Base-by-base conservation (phyloP, 768 basidiomycete species). In the Fistulinella prunicolor region DNA sequence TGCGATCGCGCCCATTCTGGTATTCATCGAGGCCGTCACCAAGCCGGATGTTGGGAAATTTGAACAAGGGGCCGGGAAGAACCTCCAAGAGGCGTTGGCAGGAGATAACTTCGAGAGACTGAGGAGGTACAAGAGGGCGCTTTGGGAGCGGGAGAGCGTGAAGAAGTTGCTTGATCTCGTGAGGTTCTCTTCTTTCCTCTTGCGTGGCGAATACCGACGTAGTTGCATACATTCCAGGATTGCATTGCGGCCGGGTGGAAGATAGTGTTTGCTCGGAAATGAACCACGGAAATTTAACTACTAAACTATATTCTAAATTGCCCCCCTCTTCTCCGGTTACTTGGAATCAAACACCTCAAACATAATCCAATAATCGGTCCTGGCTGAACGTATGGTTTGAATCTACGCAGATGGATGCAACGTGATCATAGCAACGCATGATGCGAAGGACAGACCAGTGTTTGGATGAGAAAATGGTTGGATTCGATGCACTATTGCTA, bases 1-100 rank as follows among this genome's bases (percentile, higher is more conserved):
- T 19, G 78, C 76, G 1, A 62, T 82, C 24, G 69, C 72, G 5
- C 83, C 85, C 4, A 77, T 82, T 68, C 55, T 85, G 9, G 78
- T 71, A 3, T 65, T 80, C 7, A 50, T 74, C 28, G 70, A 75
- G 37, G 43, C 77, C 1, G 0, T 22, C 8, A 53, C 78, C n/a
- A 68, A 66, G 59, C 73, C 78, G 46, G 79, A 81, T 36, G 29
- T 79, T 17, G 81, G 82, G 0, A 66, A 59, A 24, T 83, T 67
- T 49, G 67, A 72, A 20, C 68, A 61, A 21, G 82, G 77, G 8
- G 67, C 72, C 16, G 81, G 80, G 0, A 60, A 59, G 40, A 74
- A 70, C 55, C 63, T 74, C 0, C 65, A 70, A 22, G 69, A 77
- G 28, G 64, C 59, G 1, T 58, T 85, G 36, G 65, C 70, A 47